Evolutionary conservation across 2,329 filamentous ascomycete species (phyloP).

Genomic region (Aspergillus novofumigatus): DNA sequence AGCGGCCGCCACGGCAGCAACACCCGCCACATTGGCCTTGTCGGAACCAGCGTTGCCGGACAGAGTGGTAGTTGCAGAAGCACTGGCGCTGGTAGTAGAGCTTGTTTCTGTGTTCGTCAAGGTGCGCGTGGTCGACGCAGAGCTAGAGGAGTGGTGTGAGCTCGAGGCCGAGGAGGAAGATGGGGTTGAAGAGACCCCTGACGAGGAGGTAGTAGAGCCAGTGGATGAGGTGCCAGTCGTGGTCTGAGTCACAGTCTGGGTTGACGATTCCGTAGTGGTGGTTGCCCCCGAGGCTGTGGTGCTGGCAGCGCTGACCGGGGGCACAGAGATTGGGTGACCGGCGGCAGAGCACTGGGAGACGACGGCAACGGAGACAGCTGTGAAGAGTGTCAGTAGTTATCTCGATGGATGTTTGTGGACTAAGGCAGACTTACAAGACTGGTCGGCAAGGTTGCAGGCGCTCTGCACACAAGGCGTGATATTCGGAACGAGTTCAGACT

Average conservation of each 20-base stretch:
- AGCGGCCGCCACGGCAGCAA: slow-evolving; percentile 21
- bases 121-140: not conserved
- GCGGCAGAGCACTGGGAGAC: slow-evolving; percentile 31
- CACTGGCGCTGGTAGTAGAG: not conserved
- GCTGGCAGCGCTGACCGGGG: slow-evolving; percentile 20
- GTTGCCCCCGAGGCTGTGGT: not conserved
- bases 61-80: not conserved
- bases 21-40: slow-evolving; percentile 24
- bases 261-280: not conserved
- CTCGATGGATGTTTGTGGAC: not conserved
- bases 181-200: not conserved
- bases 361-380: slow-evolving; percentile 37
- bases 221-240: not conserved
- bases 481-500: slow-evolving; percentile 38
- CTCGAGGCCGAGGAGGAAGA: not conserved
- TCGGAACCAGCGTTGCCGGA: slow-evolving; percentile 7
- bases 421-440: slow-evolving; percentile 28
- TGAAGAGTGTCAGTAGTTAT: not conserved
- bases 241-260: slow-evolving; percentile 7
- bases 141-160: not conserved
- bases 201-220: not conserved
- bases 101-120: not conserved
- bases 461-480: slow-evolving; percentile 47
- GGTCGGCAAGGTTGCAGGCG: slow-evolving; percentile 38
- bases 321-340: slow-evolving; percentile 36